These are phyloP conservation scores for Binderoboletus segoi DNA, from an alignment of 1,284 basidiomycete species.

Conservation along the genomic window DNA sequence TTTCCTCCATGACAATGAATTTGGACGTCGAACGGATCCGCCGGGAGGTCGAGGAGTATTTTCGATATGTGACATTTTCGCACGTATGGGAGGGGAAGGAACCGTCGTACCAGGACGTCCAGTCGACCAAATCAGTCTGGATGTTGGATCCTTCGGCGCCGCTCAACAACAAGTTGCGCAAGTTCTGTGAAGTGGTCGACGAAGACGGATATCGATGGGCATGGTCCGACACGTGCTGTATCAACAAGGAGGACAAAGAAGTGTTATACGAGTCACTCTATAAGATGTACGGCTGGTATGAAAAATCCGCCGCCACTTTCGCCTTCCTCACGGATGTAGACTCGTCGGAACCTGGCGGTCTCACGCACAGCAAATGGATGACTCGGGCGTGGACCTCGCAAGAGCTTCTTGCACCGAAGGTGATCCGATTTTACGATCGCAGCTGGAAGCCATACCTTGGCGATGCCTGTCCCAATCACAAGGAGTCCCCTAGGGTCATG, in stretches of 20 bases:
- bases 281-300: constrained; percentile 9
- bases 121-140: background rate
- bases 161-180: background rate
- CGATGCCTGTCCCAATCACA: constrained; percentile 8
- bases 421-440: constrained; percentile 3
- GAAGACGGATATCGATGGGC: constrained; percentile 4
- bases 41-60: constrained; percentile 2
- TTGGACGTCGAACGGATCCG: background rate
- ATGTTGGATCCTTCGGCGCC: background rate
- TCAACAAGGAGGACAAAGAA: background rate
- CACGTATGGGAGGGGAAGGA: constrained; percentile 9
- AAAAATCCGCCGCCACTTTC: background rate
- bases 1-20: background rate
- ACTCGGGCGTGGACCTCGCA: constrained; percentile 11
- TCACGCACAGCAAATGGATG: constrained; percentile 7
- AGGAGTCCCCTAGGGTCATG: background rate
- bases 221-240: constrained; percentile 10
- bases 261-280: background rate
- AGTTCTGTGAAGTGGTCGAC: constrained; percentile 3
- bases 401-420: constrained; percentile 7
- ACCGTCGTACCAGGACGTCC: constrained; percentile 9
- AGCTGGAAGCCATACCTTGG: constrained; percentile 8
- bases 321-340: background rate
- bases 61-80: constrained; percentile 9
- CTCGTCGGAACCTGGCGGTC: background rate